A percentile compares a stretch with the other conserved stretches of the same genome.
These are phyloP conservation scores for Rhododendron simsii DNA, from an alignment of 148 eudicot species.

Conservation along the genomic window DNA sequence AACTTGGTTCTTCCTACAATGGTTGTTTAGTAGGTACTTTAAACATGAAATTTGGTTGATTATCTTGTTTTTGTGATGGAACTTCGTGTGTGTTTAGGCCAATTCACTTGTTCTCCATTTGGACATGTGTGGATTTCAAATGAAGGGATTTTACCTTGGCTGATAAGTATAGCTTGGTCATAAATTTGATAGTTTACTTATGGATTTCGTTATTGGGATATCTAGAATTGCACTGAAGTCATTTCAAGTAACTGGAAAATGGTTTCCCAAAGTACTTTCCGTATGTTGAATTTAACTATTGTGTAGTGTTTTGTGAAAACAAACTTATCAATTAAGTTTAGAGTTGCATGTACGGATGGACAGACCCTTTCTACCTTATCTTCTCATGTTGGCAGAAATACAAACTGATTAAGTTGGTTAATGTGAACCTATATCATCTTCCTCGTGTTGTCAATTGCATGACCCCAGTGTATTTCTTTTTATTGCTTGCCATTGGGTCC, in stretches of 20 bases:
- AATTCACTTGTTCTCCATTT: background rate
- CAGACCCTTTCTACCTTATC: background rate
- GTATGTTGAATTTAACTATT: background rate
- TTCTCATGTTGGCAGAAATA: background rate
- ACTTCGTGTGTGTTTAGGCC: background rate
- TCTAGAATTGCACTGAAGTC: background rate
- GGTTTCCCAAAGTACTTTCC: background rate
- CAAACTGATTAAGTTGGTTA: background rate
- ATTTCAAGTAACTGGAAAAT: background rate
- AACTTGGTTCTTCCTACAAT: background rate
- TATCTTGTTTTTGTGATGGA: background rate
- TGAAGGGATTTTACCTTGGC: background rate
- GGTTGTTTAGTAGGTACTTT: background rate
- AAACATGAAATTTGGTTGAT: background rate
- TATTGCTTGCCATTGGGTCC: background rate
- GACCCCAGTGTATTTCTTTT: background rate
- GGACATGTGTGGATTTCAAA: background rate
- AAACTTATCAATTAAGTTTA: background rate
- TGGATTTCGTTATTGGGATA: background rate
- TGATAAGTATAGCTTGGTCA: background rate
- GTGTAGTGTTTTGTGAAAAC: background rate
- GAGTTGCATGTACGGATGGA: background rate
- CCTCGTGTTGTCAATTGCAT: background rate
- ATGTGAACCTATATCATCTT: background rate
- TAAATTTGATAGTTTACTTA: background rate